Evolutionary conservation across 768 basidiomycete genomes (phyloP).

Genomic region (Punctularia strigosozonata): DNA sequence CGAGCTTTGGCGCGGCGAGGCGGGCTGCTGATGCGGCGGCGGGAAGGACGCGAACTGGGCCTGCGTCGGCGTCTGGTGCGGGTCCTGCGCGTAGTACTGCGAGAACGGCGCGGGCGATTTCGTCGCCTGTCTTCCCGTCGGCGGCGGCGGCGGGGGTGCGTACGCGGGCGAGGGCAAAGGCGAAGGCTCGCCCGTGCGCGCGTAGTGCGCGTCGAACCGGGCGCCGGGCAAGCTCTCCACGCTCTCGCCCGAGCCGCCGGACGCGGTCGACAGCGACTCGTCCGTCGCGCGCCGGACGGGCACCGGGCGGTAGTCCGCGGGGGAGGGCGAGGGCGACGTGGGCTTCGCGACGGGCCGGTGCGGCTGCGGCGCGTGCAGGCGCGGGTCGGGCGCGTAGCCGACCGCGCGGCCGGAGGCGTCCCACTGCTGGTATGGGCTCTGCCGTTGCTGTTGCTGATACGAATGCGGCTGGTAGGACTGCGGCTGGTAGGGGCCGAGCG

Average conservation of each 20-base stretch:
- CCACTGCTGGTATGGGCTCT: conserved; percentile 35
- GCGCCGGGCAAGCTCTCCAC: not conserved
- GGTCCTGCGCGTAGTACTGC: not conserved
- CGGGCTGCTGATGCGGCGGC: not conserved
- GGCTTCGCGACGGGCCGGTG: conserved; percentile 9
- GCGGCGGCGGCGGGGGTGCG: too few relatives aligned
- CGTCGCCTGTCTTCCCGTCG: too few relatives aligned
- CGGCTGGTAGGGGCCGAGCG: conserved; percentile 23
- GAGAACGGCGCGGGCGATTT: too few relatives aligned
- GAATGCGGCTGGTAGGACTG: too few relatives aligned
- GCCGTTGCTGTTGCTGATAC: conserved; percentile 6
- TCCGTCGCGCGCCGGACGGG: not conserved
- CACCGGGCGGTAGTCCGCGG: not conserved
- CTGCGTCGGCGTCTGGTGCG: not conserved
- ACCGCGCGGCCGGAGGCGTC: conserved; percentile 36
- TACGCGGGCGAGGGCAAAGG: too few relatives aligned
- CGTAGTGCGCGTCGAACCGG: not conserved
- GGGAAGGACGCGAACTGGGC: not conserved
- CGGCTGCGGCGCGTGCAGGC: conserved; percentile 41
- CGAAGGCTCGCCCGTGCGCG: not conserved
- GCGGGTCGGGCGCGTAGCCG: conserved; percentile 33
- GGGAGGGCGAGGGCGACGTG: not conserved
- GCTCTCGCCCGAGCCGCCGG: not conserved
- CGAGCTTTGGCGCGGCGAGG: not conserved
- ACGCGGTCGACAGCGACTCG: not conserved